Evolutionary conservation across 345 rosid species (phyloP), one percentile per base, ranked within the genome.

Genomic region (Pugionium dolabratum): DNA sequence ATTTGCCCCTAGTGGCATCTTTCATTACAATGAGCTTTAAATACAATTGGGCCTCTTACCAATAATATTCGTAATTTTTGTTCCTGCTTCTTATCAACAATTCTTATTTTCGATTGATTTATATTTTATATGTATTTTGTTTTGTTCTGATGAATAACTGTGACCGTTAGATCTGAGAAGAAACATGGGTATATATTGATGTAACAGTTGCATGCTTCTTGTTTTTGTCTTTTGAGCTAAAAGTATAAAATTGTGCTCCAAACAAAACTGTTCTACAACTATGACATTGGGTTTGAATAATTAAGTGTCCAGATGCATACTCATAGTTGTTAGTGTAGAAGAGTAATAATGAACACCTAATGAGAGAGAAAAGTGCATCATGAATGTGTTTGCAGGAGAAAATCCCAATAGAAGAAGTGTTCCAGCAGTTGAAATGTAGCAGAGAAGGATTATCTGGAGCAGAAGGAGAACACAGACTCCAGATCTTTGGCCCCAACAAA

Each of bases 401-500:
- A 28, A 84, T 91, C 50, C 97, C 93, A 2, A 73, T 91, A 2
- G 97, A 88, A 39, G 97, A 91, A 80, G 97, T 91, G 66, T 91
- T 91, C 72, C 86, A 83, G 78, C 91, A 81, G 72, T 75, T 91
- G 80, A 91, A 91, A 88, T 91, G 91, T 62, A 71, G 83, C 54
- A 64, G 59, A 55, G 86, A 88, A 62, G 97, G 97, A 64, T 75
- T 91, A 54, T 63, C 59, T 41, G 41, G 83, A 1, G 78, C 64
- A 2, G 97, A 91, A 71, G 97, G 96, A 63, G 83, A 61, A 75
- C 77, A 58, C 78, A 72, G 97, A 78, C 84, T 91, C 67, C 87
- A 82, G 55, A 78, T 91, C 62, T 91, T 91, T 66, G 97, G 97
- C 18, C 94, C 91, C 78, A 91, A 91, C 91, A 91, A 88, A 47